Evolutionary conservation across 352 stramenopile species (phyloP).

Genomic region (Blastocystis sp.): DNA sequence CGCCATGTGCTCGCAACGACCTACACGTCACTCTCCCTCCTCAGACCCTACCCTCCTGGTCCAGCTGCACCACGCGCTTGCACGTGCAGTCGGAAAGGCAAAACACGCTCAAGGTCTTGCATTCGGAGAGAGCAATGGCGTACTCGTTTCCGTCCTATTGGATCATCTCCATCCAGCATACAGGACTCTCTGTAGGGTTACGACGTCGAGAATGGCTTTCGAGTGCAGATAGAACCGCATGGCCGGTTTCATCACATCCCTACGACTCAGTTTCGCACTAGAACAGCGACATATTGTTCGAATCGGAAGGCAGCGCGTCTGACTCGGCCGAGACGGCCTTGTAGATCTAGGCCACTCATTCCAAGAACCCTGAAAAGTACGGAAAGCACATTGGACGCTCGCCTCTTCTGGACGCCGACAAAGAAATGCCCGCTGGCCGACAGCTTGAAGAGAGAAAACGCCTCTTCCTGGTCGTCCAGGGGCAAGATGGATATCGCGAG

Average conservation of each 20-base stretch:
- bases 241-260: slow-evolving; percentile 14
- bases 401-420: slow-evolving; percentile 11
- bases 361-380: background rate
- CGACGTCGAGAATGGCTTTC: slow-evolving; percentile 18
- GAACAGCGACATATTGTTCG: background rate
- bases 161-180: background rate
- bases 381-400: slow-evolving; percentile 32
- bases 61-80: background rate
- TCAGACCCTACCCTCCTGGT: background rate
- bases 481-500: slow-evolving; percentile 15
- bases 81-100: slow-evolving; percentile 8
- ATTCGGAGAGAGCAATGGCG: slow-evolving; percentile 1
- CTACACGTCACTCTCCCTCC: background rate
- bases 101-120: slow-evolving; percentile 37
- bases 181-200: background rate
- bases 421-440: background rate
- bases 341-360: slow-evolving; percentile 19
- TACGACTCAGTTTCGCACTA: background rate
- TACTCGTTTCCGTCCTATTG: slow-evolving; percentile 35
- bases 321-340: background rate
- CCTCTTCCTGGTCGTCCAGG: slow-evolving; percentile 33
- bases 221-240: slow-evolving; percentile 22
- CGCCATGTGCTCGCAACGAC: background rate
- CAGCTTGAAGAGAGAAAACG: slow-evolving; percentile 37
- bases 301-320: background rate